Conservation (phyloP, 257 asterid genomes). For the Scutellaria galericulata region DNA sequence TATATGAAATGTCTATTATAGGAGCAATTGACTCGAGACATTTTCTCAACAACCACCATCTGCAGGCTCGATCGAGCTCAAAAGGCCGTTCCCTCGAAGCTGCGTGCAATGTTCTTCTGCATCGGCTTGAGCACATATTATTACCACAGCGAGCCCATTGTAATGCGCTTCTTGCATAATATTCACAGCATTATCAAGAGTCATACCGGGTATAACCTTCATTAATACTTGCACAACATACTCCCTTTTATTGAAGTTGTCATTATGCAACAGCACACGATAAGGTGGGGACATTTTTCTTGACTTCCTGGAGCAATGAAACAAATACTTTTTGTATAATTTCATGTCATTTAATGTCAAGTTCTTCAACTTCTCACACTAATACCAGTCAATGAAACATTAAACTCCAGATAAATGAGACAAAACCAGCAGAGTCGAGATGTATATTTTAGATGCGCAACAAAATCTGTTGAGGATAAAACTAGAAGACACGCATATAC, state of each 20-base stretch:
- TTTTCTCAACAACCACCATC: constrained; percentile 69
- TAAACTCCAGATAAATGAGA: neutral
- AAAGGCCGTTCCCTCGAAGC: constrained; percentile 87
- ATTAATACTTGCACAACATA: constrained; percentile 94
- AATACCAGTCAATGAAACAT: constrained; percentile 3
- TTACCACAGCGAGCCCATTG: constrained; percentile 84
- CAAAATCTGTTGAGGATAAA: neutral
- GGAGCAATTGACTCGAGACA: constrained; percentile 15
- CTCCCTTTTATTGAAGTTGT: constrained; percentile 88
- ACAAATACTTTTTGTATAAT: neutral
- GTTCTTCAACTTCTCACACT: neutral
- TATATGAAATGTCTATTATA: constrained; percentile 31
- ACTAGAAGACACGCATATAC: neutral
- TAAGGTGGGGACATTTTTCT: constrained; percentile 91
- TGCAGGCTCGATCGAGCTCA: constrained; percentile 94
- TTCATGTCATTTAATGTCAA: neutral
- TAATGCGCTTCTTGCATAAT: constrained; percentile 95
- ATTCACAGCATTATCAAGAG: constrained; percentile 86
- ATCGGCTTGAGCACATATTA: constrained; percentile 84
- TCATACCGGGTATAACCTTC: constrained; percentile 99
- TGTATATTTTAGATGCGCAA: neutral
- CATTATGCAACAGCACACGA: constrained; percentile 87
- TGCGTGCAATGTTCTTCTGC: constrained; percentile 94
- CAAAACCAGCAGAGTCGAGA: constrained; percentile 2
- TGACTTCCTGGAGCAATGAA: constrained; percentile 63